Percentiles rank a stretch among this genome's conserved stretches.
These are phyloP conservation scores for Amanita muscaria DNA, from an alignment of 768 basidiomycete species.

Conservation along the genomic window DNA sequence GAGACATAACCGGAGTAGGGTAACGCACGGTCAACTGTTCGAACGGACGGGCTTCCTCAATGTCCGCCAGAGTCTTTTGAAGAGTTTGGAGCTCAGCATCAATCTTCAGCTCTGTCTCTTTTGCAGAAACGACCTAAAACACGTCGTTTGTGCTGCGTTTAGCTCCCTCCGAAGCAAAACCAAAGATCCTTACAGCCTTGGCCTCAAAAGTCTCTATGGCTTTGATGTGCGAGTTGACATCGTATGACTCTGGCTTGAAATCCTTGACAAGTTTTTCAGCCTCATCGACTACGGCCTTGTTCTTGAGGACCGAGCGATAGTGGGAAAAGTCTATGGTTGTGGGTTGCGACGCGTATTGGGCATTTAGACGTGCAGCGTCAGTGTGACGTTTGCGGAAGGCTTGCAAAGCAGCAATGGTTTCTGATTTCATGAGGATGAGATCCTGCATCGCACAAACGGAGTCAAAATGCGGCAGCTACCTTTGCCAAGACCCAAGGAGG, in stretches of 20 bases:
- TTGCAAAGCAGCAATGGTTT: conserved; percentile 84
- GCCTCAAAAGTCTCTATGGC: conserved; percentile 95
- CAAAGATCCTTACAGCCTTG: conserved; percentile 62
- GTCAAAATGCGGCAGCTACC: conserved; percentile 36
- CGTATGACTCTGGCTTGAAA: conserved; percentile 95
- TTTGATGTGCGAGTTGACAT: conserved; percentile 81
- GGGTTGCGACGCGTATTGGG: conserved; percentile 56
- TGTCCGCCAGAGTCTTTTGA: conserved; percentile 90
- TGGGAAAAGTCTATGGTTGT: conserved; percentile 84
- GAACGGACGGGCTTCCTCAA: conserved; percentile 94
- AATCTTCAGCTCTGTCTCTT: conserved; percentile 85
- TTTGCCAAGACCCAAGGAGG: conserved; percentile 78
- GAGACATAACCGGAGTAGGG: neutral
- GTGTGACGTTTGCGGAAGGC: conserved; percentile 94
- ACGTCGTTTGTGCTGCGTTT: neutral
- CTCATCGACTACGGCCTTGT: conserved; percentile 85
- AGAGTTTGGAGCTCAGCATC: conserved; percentile 86
- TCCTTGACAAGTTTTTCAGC: conserved; percentile 81
- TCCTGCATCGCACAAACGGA: neutral
- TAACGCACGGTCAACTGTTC: conserved; percentile 83
- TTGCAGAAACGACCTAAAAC: conserved; percentile 73
- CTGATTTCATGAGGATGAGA: conserved; percentile 28
- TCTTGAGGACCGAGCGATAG: conserved; percentile 89
- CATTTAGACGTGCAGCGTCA: conserved; percentile 73
- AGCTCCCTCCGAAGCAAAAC: neutral